These are phyloP conservation scores for Suillus americanus DNA, from an alignment of 768 basidiomycete species.

Conservation along the genomic window DNA sequence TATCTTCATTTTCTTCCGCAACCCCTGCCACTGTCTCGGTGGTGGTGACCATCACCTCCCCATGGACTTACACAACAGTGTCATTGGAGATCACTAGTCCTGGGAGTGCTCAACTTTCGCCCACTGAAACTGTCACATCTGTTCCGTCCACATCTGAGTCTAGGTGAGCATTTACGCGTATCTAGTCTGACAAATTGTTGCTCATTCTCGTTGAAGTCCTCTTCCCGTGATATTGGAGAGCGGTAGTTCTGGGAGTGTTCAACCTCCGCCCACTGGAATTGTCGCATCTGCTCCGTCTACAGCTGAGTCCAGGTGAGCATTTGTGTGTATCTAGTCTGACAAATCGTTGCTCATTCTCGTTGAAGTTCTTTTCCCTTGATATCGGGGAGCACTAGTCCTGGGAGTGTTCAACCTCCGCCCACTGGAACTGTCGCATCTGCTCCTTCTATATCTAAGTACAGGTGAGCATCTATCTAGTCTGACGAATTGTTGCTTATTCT, in stretches of 20 bases:
- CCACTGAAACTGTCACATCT: conserved; percentile 6
- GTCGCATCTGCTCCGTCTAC: background rate
- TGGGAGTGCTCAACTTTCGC: background rate
- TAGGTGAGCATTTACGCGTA: conserved; percentile 10
- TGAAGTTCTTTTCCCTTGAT: conserved; percentile 14
- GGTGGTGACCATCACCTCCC: background rate
- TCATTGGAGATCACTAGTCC: conserved; percentile 1
- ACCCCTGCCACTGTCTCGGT: background rate
- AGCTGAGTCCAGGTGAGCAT: conserved; percentile 12
- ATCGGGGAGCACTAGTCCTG: conserved; percentile 2
- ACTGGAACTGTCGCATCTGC: conserved; percentile 1
- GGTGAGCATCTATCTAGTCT: conserved; percentile 9
- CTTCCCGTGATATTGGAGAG: conserved; percentile 12
- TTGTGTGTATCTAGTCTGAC: background rate
- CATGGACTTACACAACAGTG: conserved; percentile 8
- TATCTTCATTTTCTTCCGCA: background rate
- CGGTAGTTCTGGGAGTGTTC: background rate
- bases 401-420: conserved; percentile 2
- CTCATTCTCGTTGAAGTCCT: conserved; percentile 7
- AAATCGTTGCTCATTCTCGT: conserved; percentile 4
- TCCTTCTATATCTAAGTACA: conserved; percentile 3
- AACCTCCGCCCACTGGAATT: conserved; percentile 9
- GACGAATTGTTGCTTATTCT: conserved; percentile 4
- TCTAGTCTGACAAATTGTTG: conserved; percentile 1
- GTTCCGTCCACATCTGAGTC: background rate